A percentile compares a stretch with the other conserved stretches of the same genome.
phyloP scores from a whole-genome alignment of 2,329 filamentous ascomycete genomes.

The Drechmeria coniospora region DNA sequence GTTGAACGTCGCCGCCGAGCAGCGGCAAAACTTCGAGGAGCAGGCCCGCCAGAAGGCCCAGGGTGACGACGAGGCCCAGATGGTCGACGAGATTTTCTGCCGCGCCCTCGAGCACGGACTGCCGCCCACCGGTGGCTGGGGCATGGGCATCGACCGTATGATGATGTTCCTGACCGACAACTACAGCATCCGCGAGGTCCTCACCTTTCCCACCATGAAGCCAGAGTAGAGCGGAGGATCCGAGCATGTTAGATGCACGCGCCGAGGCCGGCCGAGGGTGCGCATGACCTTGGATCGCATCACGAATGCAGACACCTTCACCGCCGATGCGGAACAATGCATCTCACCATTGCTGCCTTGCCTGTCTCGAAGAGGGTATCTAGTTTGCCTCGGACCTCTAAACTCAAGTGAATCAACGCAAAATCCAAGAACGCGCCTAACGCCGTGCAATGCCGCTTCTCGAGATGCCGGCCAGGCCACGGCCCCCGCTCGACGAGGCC shows the following conservation, averaged over 20 bases:
- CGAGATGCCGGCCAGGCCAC: no score
- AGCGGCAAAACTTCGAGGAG: slow-evolving; percentile 73
- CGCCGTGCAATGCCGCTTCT: no score
- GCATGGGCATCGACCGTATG: slow-evolving; percentile 86
- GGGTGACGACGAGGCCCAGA: slow-evolving; percentile 92
- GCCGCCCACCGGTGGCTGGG: slow-evolving; percentile 90
- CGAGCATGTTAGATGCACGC: no score
- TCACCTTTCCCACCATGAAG: slow-evolving; percentile 98
- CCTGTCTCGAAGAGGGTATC: no score
- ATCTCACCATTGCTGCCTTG: no score
- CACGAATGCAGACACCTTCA: no score
- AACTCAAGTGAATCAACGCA: no score
- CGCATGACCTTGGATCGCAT: no score
- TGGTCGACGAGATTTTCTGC: slow-evolving; percentile 92
- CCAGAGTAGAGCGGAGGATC: slow-evolving; percentile 59
- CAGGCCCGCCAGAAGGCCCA: slow-evolving; percentile 91
- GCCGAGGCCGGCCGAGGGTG: no score
- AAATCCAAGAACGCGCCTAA: slow-evolving; percentile 3
- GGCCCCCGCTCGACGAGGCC: no score
- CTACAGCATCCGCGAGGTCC: slow-evolving; percentile 84
- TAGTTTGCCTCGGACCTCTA: no score
- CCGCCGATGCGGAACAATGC: no score
- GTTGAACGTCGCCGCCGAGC: slow-evolving; percentile 84
- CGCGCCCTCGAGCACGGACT: slow-evolving; percentile 78
- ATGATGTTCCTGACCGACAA: slow-evolving; percentile 95